A percentile compares a stretch with the other conserved stretches of the same genome.
phyloP scores from a whole-genome alignment of 2,329 filamentous ascomycete genomes.

The Periglandula ipomoeae region DNA sequence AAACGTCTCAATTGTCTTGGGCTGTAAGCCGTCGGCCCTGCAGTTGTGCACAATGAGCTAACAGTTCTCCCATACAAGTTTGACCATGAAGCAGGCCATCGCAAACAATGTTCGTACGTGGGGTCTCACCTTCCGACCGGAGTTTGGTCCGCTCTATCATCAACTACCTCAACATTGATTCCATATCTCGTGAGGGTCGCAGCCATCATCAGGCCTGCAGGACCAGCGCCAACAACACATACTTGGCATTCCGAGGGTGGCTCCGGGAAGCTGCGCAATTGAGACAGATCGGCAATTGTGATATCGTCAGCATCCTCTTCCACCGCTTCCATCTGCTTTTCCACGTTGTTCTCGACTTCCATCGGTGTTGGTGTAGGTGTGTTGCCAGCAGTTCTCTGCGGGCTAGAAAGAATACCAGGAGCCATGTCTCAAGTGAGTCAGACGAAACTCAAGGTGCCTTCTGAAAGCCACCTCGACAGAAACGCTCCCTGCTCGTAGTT shows the following conservation, averaged over 20 bases:
- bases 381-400: neutral
- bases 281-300: slow-evolving; percentile 35
- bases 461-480: no score
- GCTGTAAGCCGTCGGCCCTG: slow-evolving; percentile 64
- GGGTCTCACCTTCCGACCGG: slow-evolving; percentile 44
- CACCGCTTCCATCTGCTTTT: slow-evolving; percentile 12
- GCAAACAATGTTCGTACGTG: neutral
- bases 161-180: slow-evolving; percentile 55
- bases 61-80: neutral
- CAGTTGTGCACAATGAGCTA: slow-evolving; percentile 7
- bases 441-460: no score
- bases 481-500: neutral
- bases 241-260: slow-evolving; percentile 37
- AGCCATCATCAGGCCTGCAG: slow-evolving; percentile 47
- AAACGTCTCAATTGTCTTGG: slow-evolving; percentile 71
- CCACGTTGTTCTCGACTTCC: slow-evolving; percentile 9
- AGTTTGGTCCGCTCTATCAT: slow-evolving; percentile 60
- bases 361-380: slow-evolving; percentile 1
- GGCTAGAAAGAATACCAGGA: slow-evolving; percentile 7
- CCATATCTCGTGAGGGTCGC: slow-evolving; percentile 54
- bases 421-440: slow-evolving; percentile 4
- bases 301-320: slow-evolving; percentile 21
- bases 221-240: slow-evolving; percentile 46
- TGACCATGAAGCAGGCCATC: neutral
- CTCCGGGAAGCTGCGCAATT: slow-evolving; percentile 39